Evolutionary conservation across 345 rosid genomes (phyloP).

Genomic region (Toxicodendron radicans): DNA sequence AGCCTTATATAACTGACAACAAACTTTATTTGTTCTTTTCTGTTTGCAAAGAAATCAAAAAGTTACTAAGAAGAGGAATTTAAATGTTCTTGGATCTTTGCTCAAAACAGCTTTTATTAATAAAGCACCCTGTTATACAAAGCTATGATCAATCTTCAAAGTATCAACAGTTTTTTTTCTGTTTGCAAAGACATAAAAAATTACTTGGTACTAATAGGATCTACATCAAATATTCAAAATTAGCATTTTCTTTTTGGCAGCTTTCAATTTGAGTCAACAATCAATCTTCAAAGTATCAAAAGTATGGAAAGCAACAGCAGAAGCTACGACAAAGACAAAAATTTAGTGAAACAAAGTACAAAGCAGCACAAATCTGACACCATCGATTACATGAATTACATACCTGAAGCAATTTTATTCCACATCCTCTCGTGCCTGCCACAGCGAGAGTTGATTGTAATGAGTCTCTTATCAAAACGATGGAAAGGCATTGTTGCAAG

Average conservation of each 20-base stretch:
- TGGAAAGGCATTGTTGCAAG: slow-evolving; percentile 17
- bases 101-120: background rate
- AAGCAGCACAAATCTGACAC: background rate
- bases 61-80: background rate
- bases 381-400: slow-evolving; percentile 21
- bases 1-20: background rate
- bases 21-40: background rate
- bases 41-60: background rate
- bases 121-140: background rate
- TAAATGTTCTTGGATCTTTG: slow-evolving; percentile 5
- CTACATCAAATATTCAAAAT: background rate
- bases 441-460: slow-evolving; percentile 15
- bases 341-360: background rate
- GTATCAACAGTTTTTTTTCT: background rate
- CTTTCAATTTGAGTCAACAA: background rate
- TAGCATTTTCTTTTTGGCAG: background rate
- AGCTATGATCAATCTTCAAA: background rate
- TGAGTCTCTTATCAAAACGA: slow-evolving; percentile 18
- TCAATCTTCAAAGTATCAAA: background rate
- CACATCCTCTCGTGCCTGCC: slow-evolving; percentile 24
- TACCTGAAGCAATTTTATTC: slow-evolving; percentile 22
- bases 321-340: background rate
- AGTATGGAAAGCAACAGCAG: slow-evolving; percentile 15
- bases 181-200: too few relatives aligned
- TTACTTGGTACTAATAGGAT: background rate